Evolutionary conservation across 192 early-diverging fungal species (phyloP), one percentile per base, ranked within the genome.

Genomic region (Podila minutissima): DNA sequence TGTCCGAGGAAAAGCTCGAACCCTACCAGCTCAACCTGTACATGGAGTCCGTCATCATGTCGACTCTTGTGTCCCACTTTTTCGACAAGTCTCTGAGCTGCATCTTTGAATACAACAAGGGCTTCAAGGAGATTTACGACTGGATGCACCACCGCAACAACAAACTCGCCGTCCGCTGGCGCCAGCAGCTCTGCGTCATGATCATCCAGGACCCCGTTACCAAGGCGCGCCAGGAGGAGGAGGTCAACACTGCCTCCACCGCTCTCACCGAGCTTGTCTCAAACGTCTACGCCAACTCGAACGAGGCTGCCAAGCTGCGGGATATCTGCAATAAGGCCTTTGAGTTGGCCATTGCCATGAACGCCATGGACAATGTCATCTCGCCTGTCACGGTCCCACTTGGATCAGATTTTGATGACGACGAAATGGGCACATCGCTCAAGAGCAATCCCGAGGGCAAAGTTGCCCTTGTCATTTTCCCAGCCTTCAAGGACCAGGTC

Each of bases 121-220:
- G 76, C n/a, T 81, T 81, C 66, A 73, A 72, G 71, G 76, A 81
- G 19, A 81, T 81, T 62, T 81, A 81, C 46, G 66, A 73, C 37
- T 81, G 76, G 76, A 81, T 81, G 76, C 13, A 59, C 19, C 32
- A 35, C 0, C 55, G 71, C 17, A 72, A 81, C 62, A 69, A 69
- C 41, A 81, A 81, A 66, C 22, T 73, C 13, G 76, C 76, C 4
- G 66, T 81, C n/a, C 76, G 76, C 22, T 81, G 70, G 70, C 46
- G 76, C 26, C 76, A 81, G 32, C 76, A 81, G 33, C 76, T 81
- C 33, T 81, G 76, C 29, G 70, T 72, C 37, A 69, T 81, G 76
- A 35, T 81, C 35, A 57, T 69, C 20, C 57, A 72, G 31, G 69
- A 72, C 48, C 61, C 70, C 0, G 59, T 48, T 20, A 63, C 66